These are phyloP conservation scores for Alternaria angustiovoidea DNA, from an alignment of 2,329 filamentous ascomycete species.

Conservation along the genomic window DNA sequence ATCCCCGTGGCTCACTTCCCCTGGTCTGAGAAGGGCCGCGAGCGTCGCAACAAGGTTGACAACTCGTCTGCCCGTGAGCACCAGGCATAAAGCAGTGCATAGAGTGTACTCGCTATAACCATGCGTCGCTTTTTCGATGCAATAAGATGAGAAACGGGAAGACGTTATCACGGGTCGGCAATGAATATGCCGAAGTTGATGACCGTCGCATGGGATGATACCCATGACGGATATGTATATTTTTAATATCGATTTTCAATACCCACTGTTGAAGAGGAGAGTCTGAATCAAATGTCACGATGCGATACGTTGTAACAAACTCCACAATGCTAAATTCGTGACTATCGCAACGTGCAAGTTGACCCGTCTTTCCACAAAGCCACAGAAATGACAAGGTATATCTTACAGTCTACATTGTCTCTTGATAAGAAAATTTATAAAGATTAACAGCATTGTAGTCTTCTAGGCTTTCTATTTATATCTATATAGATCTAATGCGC, in stretches of 20 bases:
- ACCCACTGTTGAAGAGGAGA: constrained; percentile 5
- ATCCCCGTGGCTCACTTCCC: constrained; percentile 94
- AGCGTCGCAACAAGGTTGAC: constrained; percentile 50
- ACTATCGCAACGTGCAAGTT: too few relatives aligned
- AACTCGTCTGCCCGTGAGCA: constrained; percentile 45
- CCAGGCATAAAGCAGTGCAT: constrained; percentile 4
- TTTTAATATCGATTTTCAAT: constrained; percentile 15
- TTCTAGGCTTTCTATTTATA: too few relatives aligned
- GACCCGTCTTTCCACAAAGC: too few relatives aligned
- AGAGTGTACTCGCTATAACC: background rate
- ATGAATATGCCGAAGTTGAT: background rate
- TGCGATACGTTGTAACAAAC: background rate
- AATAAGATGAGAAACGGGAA: background rate
- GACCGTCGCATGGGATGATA: background rate
- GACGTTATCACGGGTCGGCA: background rate
- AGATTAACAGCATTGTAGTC: too few relatives aligned
- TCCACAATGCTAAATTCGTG: background rate
- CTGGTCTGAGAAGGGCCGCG: constrained; percentile 70
- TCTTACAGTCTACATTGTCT: too few relatives aligned
- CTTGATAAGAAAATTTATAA: too few relatives aligned
- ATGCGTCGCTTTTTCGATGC: background rate
- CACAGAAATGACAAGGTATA: too few relatives aligned
- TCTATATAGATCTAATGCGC: too few relatives aligned
- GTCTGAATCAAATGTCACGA: background rate
- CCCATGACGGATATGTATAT: constrained; percentile 2